These are phyloP conservation scores for Aspergillus nidulans DNA, from an alignment of 495 filamentous ascomycete species.

Conservation along the genomic window DNA sequence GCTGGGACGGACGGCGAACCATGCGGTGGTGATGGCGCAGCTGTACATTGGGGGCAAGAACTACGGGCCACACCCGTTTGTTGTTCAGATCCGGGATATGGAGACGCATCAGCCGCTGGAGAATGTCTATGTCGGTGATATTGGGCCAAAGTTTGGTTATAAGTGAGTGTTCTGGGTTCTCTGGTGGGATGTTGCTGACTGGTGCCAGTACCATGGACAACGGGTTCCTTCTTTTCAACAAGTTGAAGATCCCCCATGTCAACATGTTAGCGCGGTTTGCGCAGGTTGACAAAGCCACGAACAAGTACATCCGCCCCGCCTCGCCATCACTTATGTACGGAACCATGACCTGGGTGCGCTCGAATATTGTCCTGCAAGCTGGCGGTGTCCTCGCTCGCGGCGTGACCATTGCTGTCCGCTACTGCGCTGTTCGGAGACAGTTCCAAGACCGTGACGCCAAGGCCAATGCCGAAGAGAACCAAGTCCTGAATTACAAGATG, in stretches of 20 bases:
- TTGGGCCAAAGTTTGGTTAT: slow-evolving; percentile 71
- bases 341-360: slow-evolving; percentile 67
- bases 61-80: slow-evolving; percentile 70
- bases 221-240: slow-evolving; percentile 68
- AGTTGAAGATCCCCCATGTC: slow-evolving; percentile 62
- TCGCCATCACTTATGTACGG: slow-evolving; percentile 65
- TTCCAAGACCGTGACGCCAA: slow-evolving; percentile 66
- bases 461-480: slow-evolving; percentile 54
- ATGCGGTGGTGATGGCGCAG: slow-evolving; percentile 73
- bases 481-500: slow-evolving; percentile 71
- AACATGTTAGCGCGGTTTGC: slow-evolving; percentile 68
- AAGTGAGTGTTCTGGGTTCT: slow-evolving; percentile 28
- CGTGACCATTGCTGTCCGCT: slow-evolving; percentile 69
- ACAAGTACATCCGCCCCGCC: slow-evolving; percentile 59
- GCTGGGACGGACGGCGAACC: slow-evolving; percentile 65
- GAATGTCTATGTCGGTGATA: slow-evolving; percentile 66
- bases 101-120: slow-evolving; percentile 66
- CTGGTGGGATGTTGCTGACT: slow-evolving; percentile 3
- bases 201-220: slow-evolving; percentile 65
- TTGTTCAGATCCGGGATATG: slow-evolving; percentile 68
- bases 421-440: slow-evolving; percentile 63
- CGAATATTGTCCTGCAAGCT: slow-evolving; percentile 63
- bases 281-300: slow-evolving; percentile 55
- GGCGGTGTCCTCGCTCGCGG: slow-evolving; percentile 66
- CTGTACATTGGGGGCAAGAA: slow-evolving; percentile 57